These are phyloP conservation scores for Stipa capillata DNA, from an alignment of 176 grass and related monocot genomes.

Conservation along the genomic window DNA sequence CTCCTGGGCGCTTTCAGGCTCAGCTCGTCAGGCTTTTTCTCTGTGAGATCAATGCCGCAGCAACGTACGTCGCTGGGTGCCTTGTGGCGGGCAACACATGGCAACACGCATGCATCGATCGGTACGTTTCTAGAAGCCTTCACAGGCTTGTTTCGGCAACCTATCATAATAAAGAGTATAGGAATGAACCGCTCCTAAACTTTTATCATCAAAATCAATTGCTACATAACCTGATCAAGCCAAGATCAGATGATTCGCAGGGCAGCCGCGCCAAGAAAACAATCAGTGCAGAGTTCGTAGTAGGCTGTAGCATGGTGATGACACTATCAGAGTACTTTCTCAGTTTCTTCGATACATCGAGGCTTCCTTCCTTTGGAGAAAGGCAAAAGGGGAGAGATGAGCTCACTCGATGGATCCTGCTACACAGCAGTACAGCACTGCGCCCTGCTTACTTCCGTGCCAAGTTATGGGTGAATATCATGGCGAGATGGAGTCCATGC, in stretches of 20 bases:
- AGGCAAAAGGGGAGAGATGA: not conserved
- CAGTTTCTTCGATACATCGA: not conserved
- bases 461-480: conserved; percentile 2
- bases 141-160: too few species aligned
- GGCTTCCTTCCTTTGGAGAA: conserved; percentile 12
- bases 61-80: not conserved
- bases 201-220: too few species aligned
- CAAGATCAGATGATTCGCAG: not conserved
- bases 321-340: not conserved
- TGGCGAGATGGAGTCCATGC: too few species aligned
- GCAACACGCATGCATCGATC: too few species aligned
- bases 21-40: not conserved
- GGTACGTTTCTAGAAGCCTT: too few species aligned
- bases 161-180: too few species aligned
- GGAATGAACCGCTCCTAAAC: too few species aligned
- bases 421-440: too few species aligned
- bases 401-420: not conserved
- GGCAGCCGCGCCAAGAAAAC: not conserved
- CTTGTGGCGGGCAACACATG: too few species aligned
- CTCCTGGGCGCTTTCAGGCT: not conserved
- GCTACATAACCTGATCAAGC: not conserved
- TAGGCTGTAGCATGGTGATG: not conserved
- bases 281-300: not conserved
- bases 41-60: not conserved
- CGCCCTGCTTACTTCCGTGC: conserved; percentile 21